Conservation (phyloP, 176 grass and related monocot species). For the Ananas comosus region DNA sequence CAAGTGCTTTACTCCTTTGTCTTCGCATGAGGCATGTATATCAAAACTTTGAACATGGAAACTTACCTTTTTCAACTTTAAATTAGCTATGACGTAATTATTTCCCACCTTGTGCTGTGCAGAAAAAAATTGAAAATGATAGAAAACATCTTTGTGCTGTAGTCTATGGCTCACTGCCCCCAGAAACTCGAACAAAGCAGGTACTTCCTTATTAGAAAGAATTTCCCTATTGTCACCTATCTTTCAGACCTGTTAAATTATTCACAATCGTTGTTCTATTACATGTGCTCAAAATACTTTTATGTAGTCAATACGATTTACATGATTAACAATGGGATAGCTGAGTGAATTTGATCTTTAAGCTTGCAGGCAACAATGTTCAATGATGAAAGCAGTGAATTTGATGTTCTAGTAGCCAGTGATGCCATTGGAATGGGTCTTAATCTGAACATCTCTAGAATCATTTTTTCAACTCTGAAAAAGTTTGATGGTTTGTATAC, state of each 20-base stretch:
- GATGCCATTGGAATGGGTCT: conserved; percentile 99
- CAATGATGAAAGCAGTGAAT: conserved; percentile 82
- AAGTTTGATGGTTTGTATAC: conserved; percentile 68
- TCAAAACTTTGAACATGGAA: too few relatives aligned
- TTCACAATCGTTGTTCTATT: neutral
- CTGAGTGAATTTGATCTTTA: conserved; percentile 24
- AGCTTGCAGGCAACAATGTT: conserved; percentile 77
- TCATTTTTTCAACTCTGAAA: conserved; percentile 86
- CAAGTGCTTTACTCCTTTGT: too few relatives aligned
- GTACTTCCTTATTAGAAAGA: conserved; percentile 24
- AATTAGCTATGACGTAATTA: neutral
- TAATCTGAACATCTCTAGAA: conserved; percentile 98
- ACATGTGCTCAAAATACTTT: too few relatives aligned
- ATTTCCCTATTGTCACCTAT: neutral
- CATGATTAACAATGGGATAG: neutral
- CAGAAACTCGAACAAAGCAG: conserved; percentile 96
- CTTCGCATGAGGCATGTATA: too few relatives aligned
- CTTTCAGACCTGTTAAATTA: neutral
- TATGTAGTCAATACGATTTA: too few relatives aligned
- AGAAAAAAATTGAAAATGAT: conserved; percentile 79
- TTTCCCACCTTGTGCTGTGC: conserved; percentile 20
- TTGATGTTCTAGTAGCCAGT: conserved; percentile 92
- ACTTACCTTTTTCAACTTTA: neutral
- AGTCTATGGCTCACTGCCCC: conserved; percentile 97
- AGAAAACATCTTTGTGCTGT: conserved; percentile 94